Evolutionary conservation across 495 filamentous ascomycete genomes (phyloP).

Genomic region (Rostrohypoxylon terebratum): DNA sequence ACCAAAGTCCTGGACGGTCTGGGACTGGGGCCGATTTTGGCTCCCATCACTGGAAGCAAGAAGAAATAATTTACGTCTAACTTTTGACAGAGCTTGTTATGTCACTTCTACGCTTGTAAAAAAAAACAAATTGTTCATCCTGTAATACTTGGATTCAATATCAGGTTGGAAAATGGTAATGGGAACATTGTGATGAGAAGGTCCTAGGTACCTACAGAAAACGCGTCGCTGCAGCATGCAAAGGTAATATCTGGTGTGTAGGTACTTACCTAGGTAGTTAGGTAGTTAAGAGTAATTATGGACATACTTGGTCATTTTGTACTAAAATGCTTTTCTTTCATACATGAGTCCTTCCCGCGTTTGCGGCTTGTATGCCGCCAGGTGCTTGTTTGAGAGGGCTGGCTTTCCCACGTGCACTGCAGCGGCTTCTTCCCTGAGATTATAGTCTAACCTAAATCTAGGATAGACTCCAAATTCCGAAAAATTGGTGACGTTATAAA

Average conservation of each 20-base stretch:
- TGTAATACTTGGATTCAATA: not conserved
- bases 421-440: constrained; percentile 6
- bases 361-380: too few relatives aligned
- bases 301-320: too few relatives aligned
- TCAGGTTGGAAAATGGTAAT: not conserved
- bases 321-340: too few relatives aligned
- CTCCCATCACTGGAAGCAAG: constrained; percentile 63
- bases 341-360: too few relatives aligned
- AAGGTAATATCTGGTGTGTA: constrained; percentile 8
- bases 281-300: not conserved
- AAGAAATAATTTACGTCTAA: constrained; percentile 50
- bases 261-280: too few relatives aligned
- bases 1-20: constrained; percentile 80
- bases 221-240: not conserved
- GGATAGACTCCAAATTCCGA: constrained; percentile 8
- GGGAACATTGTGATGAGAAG: too few relatives aligned
- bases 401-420: not conserved
- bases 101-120: not conserved
- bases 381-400: too few relatives aligned
- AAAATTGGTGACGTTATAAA: constrained; percentile 44
- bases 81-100: not conserved
- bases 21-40: constrained; percentile 72
- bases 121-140: not conserved
- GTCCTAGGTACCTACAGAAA: too few relatives aligned
- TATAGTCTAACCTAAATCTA: not conserved